Evolutionary conservation across 2,329 filamentous ascomycete genomes (phyloP), one percentile per base, ranked within the genome.

Genomic region (Trichophyton rubrum): DNA sequence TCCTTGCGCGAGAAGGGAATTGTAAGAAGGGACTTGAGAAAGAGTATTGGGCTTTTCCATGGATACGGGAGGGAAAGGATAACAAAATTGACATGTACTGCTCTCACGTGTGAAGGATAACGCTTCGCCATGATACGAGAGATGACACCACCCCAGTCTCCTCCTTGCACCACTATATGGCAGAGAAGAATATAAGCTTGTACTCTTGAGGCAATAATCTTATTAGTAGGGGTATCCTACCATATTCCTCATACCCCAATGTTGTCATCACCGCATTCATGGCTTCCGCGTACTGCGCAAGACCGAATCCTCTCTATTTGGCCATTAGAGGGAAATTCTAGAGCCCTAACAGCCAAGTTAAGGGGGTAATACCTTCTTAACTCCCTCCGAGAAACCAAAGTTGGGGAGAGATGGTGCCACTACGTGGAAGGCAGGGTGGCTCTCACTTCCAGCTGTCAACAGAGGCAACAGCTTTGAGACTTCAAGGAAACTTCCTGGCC

Each of bases 401-500:
- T 81, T 82, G 2, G 80, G 80, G n/a, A 83, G 68, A 1, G 78
- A 80, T 0, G 79, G 79, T 0, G 76, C 81, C 0, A 83, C 74
- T 35, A 83, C 69, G 64, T 82, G 72, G 66, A 83, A 83, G 1
- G 76, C 73, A 0, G 80, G 79, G 38, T 64, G 61, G 3, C 70
- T 67, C 7, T 72, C 71, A 3, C 66, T 68, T 13, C 67, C 68
- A 13, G 68, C 64, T 4, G 72, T 70, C 8, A 83, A 70, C 1
- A 78, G 64, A 1, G 76, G 77, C 5, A 90, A 74, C 53, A 89
- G 73, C 67, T 86, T 88, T 20, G 74, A 72, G 1, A 83, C 84
- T 71, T 89, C 85, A 58, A 85, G 67, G 67, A 86, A 87, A 64
- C 80, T 84, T 0, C 85, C 86, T 0, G 86, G 86, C 85, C 83